Conservation (phyloP, 2,329 filamentous ascomycete species). For the Tolypocladium guangdongense region DNA sequence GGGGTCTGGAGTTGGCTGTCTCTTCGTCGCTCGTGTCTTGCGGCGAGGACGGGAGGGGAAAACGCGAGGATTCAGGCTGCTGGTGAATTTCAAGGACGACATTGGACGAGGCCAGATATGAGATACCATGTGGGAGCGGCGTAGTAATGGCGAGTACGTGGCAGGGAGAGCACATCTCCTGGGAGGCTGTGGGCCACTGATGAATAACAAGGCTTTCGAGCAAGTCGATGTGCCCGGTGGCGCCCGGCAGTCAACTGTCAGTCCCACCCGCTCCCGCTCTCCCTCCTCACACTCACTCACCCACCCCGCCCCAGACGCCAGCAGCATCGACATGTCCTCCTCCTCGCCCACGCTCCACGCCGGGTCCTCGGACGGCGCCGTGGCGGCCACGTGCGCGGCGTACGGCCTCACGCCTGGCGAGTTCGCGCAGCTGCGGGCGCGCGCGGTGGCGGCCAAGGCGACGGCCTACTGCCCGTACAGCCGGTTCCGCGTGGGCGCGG, state of each 20-base stretch:
- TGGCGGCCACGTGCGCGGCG: slow-evolving; percentile 14
- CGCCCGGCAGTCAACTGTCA: no score
- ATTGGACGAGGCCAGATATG: neutral
- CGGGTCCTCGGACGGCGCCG: no score
- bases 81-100: neutral
- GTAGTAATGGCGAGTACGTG: neutral
- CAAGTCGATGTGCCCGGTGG: no score
- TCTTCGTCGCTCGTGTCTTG: neutral
- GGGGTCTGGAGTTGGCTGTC: neutral
- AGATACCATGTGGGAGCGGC: neutral
- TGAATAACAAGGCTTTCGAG: no score
- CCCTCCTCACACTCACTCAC: neutral
- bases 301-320: no score
- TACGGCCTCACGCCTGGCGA: slow-evolving; percentile 49
- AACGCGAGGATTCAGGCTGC: neutral
- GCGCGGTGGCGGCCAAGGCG: slow-evolving; percentile 60
- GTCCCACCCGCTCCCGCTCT: no score
- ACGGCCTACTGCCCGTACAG: slow-evolving; percentile 90
- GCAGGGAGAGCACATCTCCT: no score
- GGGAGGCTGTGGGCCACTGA: neutral
- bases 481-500: slow-evolving; percentile 79
- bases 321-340: neutral
- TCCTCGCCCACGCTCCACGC: no score
- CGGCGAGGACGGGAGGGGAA: neutral
- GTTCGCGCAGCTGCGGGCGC: slow-evolving; percentile 50